Evolutionary conservation across 2,329 filamentous ascomycete species (phyloP).

Genomic region (Karstenula rhodostoma): DNA sequence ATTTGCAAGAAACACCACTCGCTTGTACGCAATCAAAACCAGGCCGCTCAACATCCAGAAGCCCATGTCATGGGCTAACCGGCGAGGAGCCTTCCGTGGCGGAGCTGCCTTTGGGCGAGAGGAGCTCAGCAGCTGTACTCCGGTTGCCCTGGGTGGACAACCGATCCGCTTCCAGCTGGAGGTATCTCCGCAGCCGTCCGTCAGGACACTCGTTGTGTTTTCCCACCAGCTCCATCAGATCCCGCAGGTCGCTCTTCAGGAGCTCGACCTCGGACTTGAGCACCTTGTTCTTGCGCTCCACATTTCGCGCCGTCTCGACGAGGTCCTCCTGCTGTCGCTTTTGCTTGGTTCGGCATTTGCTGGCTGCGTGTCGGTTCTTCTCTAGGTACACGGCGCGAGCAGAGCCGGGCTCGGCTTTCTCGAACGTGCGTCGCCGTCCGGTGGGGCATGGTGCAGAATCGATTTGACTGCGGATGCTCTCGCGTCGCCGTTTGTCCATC

Average conservation of each 20-base stretch:
- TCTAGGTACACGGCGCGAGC: slow-evolving; percentile 59
- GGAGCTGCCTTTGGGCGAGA: not conserved
- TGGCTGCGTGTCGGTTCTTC: slow-evolving; percentile 74
- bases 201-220: slow-evolving; percentile 38
- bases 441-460: slow-evolving; percentile 11
- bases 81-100: not conserved
- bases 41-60: too few species aligned
- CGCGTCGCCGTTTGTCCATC: slow-evolving; percentile 11
- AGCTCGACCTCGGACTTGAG: slow-evolving; percentile 39
- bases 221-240: slow-evolving; percentile 35
- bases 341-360: slow-evolving; percentile 75
- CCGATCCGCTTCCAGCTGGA: slow-evolving; percentile 39
- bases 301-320: slow-evolving; percentile 52
- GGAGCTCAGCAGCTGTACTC: slow-evolving; percentile 3
- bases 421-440: slow-evolving; percentile 27
- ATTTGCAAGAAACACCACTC: not conserved
- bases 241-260: slow-evolving; percentile 32
- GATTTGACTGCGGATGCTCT: slow-evolving; percentile 13
- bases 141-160: slow-evolving; percentile 17
- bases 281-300: slow-evolving; percentile 37
- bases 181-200: slow-evolving; percentile 30
- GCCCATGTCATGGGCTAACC: too few species aligned
- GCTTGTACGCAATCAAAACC: too few species aligned
- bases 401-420: slow-evolving; percentile 34
- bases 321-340: slow-evolving; percentile 62